Evolutionary conservation across 1,284 basidiomycete species (phyloP).

Genomic region (Pterulicium gracile): DNA sequence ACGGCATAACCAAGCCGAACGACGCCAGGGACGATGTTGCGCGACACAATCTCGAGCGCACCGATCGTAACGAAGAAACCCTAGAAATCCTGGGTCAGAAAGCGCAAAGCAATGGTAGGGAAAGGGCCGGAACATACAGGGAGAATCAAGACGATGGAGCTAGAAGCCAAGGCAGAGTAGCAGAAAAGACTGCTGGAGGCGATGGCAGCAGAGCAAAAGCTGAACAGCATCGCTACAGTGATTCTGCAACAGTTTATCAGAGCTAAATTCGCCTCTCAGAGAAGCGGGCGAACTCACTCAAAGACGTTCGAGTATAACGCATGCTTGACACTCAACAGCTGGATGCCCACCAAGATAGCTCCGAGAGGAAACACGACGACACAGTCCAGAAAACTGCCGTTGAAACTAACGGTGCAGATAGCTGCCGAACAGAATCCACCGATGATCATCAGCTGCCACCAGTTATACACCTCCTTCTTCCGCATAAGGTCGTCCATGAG

Average conservation of each 20-base stretch:
- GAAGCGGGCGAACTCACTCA: constrained; percentile 40
- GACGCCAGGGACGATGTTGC: constrained; percentile 76
- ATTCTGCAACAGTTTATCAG: constrained; percentile 33
- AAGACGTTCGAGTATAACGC: constrained; percentile 84
- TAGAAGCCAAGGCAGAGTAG: constrained; percentile 79
- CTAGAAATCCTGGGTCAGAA: constrained; percentile 16
- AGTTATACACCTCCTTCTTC: constrained; percentile 48
- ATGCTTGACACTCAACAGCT: constrained; percentile 64
- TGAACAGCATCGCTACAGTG: constrained; percentile 69
- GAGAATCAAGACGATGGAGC: constrained; percentile 80
- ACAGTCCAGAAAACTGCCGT: constrained; percentile 74
- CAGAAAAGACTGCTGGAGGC: constrained; percentile 69
- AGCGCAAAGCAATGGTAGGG: not conserved
- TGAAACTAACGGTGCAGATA: constrained; percentile 67
- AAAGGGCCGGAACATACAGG: constrained; percentile 39
- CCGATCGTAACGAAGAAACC: constrained; percentile 78
- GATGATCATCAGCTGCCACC: constrained; percentile 61
- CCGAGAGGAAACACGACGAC: constrained; percentile 73
- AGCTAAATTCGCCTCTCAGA: not conserved
- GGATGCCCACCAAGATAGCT: constrained; percentile 67
- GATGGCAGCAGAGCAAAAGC: constrained; percentile 73
- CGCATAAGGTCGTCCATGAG: constrained; percentile 74
- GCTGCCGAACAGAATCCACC: constrained; percentile 77
- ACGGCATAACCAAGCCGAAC: constrained; percentile 80
- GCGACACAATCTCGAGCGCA: constrained; percentile 70